phyloP scores from a whole-genome alignment of 257 asterid genomes.

The Przewalskia tangutica region DNA sequence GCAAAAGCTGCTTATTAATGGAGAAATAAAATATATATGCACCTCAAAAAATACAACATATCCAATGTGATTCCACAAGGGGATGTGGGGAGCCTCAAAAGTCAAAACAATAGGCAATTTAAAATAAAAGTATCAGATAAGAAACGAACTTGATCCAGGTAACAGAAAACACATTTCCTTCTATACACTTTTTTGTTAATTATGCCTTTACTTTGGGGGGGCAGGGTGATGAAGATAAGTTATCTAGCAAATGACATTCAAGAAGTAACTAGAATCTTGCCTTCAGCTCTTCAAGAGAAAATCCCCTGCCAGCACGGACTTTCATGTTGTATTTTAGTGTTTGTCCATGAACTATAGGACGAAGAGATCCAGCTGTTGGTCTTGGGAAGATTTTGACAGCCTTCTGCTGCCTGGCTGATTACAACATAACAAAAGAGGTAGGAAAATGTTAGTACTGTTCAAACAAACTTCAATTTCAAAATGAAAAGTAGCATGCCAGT shows the following conservation, averaged over 20 bases:
- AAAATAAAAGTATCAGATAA: background rate
- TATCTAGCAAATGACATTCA: background rate
- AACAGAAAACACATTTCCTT: background rate
- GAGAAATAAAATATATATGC: background rate
- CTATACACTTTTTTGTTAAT: background rate
- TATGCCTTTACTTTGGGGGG: background rate
- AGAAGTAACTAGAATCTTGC: background rate
- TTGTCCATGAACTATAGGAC: conserved; percentile 30
- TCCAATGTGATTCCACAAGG: too few species aligned
- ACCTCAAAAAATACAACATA: background rate
- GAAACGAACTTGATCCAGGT: background rate
- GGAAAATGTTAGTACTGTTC: background rate
- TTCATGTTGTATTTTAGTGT: conserved; percentile 26
- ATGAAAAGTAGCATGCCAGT: background rate
- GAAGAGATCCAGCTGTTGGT: conserved; percentile 25
- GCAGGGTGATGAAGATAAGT: background rate
- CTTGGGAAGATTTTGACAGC: conserved; percentile 26
- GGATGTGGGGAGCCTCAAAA: too few species aligned
- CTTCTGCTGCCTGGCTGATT: conserved; percentile 22
- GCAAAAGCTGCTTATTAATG: background rate
- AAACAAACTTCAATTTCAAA: background rate
- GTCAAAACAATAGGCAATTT: background rate
- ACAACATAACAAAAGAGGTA: background rate
- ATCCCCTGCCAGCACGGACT: conserved; percentile 30
- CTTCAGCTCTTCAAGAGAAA: conserved; percentile 24